phyloP scores from a whole-genome alignment of 495 filamentous ascomycete genomes.

The Xylaria venustula region DNA sequence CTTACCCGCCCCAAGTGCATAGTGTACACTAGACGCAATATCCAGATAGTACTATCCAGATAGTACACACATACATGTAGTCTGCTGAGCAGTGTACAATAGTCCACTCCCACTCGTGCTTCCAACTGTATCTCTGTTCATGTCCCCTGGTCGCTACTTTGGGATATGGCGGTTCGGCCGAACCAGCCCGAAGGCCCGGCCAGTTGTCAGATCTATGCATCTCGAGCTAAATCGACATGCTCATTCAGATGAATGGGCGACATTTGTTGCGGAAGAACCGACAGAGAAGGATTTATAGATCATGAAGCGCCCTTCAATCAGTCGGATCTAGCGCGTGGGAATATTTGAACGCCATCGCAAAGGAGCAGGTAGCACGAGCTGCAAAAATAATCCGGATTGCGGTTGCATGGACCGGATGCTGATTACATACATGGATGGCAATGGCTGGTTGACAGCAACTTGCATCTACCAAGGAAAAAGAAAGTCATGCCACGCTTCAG shows the following conservation, averaged over 20 bases:
- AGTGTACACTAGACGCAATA: not conserved
- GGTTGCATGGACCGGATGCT: not conserved
- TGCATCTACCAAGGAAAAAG: not conserved
- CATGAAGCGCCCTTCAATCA: too few species aligned
- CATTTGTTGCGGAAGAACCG: not conserved
- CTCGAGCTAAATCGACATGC: too few species aligned
- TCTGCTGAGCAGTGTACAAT: too few species aligned
- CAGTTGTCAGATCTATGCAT: too few species aligned
- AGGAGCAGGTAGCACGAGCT: not conserved
- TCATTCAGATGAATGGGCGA: not conserved
- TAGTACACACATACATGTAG: not conserved
- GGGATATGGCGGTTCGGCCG: not conserved
- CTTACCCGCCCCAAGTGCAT: constrained; percentile 7
- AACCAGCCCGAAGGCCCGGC: constrained; percentile 6
- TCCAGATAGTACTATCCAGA: not conserved
- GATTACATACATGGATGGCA: not conserved
- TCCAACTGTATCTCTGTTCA: not conserved
- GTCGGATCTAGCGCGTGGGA: too few species aligned
- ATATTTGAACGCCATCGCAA: too few species aligned
- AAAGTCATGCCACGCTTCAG: not conserved
- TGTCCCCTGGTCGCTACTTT: not conserved
- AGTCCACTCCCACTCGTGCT: not conserved
- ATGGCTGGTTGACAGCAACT: not conserved
- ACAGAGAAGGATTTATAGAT: too few species aligned
- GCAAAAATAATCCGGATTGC: not conserved